Conservation (phyloP, 192 early-diverging fungal species). For the Coemansia biformis region DNA sequence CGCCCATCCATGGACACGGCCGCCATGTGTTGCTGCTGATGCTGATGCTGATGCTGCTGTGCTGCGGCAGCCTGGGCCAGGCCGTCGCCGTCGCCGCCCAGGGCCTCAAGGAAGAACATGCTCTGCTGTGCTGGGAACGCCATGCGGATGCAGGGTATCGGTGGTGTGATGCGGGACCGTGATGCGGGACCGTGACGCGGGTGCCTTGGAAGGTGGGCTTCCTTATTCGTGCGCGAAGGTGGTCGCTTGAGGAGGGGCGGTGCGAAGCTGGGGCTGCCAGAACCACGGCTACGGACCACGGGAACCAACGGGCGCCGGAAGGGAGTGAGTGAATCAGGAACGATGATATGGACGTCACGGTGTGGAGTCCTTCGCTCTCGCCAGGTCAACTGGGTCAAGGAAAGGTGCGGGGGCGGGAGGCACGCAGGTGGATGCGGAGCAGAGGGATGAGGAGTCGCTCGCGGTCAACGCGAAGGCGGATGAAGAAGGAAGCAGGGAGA, state of each 20-base stretch:
- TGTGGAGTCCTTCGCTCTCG: too few species aligned
- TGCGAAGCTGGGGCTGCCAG: too few species aligned
- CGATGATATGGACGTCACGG: too few species aligned
- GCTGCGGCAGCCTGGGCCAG: constrained; percentile 4
- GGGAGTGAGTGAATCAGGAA: too few species aligned
- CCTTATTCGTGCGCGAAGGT: too few species aligned
- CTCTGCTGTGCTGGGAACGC: constrained; percentile 28
- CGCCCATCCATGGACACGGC: constrained; percentile 9
- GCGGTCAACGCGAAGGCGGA: constrained; percentile 52
- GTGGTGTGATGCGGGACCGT: background rate
- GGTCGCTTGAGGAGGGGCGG: too few species aligned
- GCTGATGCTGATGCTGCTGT: constrained; percentile 17
- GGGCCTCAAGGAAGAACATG: constrained; percentile 29
- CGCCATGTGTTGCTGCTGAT: constrained; percentile 1
- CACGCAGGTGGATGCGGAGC: background rate
- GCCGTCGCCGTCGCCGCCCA: constrained; percentile 13
- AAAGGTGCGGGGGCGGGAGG: constrained; percentile 4
- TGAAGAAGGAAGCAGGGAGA: constrained; percentile 9
- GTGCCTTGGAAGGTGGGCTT: too few species aligned
- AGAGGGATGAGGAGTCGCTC: constrained; percentile 44
- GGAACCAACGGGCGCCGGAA: too few species aligned
- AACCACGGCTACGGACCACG: too few species aligned
- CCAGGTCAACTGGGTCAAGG: background rate
- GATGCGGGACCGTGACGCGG: too few species aligned
- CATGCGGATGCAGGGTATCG: constrained; percentile 11